These are phyloP conservation scores for Glaciozyma antarctica DNA, from an alignment of 768 basidiomycete species.

Conservation along the genomic window DNA sequence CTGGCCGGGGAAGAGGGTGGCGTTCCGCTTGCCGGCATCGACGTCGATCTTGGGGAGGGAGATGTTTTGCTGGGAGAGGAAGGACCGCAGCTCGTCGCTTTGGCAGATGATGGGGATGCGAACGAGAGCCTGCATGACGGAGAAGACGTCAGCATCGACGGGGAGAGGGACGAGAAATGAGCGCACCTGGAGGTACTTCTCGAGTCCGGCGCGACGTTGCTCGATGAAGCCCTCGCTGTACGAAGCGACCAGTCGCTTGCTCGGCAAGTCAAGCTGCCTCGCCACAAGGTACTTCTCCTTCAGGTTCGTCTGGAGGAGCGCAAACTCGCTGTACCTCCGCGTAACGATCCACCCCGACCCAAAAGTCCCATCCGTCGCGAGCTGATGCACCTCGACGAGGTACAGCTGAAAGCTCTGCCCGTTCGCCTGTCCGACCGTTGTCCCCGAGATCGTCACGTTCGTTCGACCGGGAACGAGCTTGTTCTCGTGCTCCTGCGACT, in stretches of 20 bases:
- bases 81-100: conserved; percentile 68
- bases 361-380: conserved; percentile 62
- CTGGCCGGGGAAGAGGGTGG: conserved; percentile 51
- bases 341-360: conserved; percentile 87
- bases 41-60: conserved; percentile 13
- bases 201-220: conserved; percentile 61
- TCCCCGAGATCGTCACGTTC: conserved; percentile 71
- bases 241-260: conserved; percentile 81
- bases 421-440: conserved; percentile 55
- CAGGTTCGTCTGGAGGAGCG: conserved; percentile 74
- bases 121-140: conserved; percentile 53
- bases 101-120: conserved; percentile 66
- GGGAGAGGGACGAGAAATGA: conserved; percentile 7
- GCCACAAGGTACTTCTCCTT: conserved; percentile 63
- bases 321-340: conserved; percentile 88
- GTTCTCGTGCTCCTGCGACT: conserved; percentile 88
- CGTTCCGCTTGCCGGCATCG: background rate
- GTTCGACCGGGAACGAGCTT: conserved; percentile 75
- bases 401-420: conserved; percentile 43
- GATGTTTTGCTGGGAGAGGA: conserved; percentile 58
- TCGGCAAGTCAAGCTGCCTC: conserved; percentile 74
- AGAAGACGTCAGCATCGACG: conserved; percentile 4
- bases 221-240: conserved; percentile 74
- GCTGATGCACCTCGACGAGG: conserved; percentile 81
- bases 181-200: conserved; percentile 80